Base-by-base conservation (phyloP, 768 basidiomycete species). In the Lactarius indigo region DNA sequence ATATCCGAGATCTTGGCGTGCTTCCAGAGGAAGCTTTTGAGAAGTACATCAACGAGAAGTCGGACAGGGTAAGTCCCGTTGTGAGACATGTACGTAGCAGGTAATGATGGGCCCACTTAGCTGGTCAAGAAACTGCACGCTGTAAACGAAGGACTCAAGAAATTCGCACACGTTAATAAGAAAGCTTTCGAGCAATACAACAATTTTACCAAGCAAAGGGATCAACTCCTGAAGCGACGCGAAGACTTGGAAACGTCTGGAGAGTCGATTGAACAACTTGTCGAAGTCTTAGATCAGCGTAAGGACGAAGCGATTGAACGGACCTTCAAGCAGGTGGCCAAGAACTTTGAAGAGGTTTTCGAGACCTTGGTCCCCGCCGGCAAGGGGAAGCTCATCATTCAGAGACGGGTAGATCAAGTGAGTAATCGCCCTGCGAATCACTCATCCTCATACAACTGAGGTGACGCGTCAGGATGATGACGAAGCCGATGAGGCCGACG, bases 271-370 rank as follows among this genome's bases (percentile, higher is more conserved):
- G 87, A 94, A 70, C 92, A 96, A 72, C 84, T 99, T 6, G 94
- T 99, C 30, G 86, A 93, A 64, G 92, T 94, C 5, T 84, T 99
- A 8, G 97, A 99, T 75, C 93, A 96, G 74, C 84, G 96, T 62
- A 99, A 99, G 76, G 97, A 99, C 72, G 97, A 98, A 75, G 97
- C 97, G 7, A 98, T 99, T 70, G 96, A 98, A 76, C 82, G 96
- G 57, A 98, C 96, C 10, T 99, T 99, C 79, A 96, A 96, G 78
- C 94, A 98, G 75, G 97, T 98, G 2, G 94, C 94, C 28, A 94
- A 86, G 68, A 96, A 97, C 77, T 99, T 99, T 75, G 93, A 92
- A 74, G 94, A 98, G 66, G 95, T 98, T 20, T 98, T 99, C 75
- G 95, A 95, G 79, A 92, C 88, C 75, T 83, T 99, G 23, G 97